phyloP scores from a whole-genome alignment of 495 filamentous ascomycete genomes.

The Chaetomium tenue region DNA sequence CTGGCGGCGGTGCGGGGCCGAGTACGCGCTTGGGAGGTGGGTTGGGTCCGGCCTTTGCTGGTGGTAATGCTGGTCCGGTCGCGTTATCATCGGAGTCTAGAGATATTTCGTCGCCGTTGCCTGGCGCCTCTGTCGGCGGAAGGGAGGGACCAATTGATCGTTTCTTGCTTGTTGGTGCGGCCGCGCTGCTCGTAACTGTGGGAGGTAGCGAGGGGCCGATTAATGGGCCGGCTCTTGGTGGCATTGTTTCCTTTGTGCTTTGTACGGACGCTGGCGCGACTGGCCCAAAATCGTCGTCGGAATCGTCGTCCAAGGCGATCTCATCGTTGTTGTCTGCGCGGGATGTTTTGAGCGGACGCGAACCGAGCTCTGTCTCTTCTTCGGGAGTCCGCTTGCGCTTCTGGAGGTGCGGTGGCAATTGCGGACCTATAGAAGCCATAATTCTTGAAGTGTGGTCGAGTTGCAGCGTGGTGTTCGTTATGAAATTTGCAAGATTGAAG shows the following conservation, averaged over 20 bases:
- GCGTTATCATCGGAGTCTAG: constrained; percentile 29
- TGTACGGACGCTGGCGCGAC: constrained; percentile 24
- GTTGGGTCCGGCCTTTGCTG: constrained; percentile 21
- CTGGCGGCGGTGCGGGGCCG: constrained; percentile 48
- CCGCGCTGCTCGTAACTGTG: constrained; percentile 21
- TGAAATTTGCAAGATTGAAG: not conserved
- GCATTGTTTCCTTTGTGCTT: not conserved
- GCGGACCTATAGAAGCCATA: constrained; percentile 53
- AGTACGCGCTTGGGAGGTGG: constrained; percentile 39
- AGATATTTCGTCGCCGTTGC: constrained; percentile 36
- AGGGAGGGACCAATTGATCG: constrained; percentile 40
- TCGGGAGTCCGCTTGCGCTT: constrained; percentile 54
- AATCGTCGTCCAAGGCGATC: constrained; percentile 35
- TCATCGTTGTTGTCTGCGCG: constrained; percentile 42
- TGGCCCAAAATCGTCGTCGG: constrained; percentile 42
- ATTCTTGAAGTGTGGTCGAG: not conserved
- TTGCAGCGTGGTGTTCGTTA: too few species aligned
- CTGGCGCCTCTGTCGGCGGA: constrained; percentile 24
- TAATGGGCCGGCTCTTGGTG: constrained; percentile 25
- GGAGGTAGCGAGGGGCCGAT: constrained; percentile 32
- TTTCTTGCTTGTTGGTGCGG: constrained; percentile 10
- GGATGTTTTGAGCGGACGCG: constrained; percentile 42
- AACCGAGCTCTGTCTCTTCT: constrained; percentile 37
- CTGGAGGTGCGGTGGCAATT: constrained; percentile 50
- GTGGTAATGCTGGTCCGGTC: constrained; percentile 27